Evolutionary conservation across 2,329 filamentous ascomycete species (phyloP).

Genomic region (Emmonsiellopsis sp.): DNA sequence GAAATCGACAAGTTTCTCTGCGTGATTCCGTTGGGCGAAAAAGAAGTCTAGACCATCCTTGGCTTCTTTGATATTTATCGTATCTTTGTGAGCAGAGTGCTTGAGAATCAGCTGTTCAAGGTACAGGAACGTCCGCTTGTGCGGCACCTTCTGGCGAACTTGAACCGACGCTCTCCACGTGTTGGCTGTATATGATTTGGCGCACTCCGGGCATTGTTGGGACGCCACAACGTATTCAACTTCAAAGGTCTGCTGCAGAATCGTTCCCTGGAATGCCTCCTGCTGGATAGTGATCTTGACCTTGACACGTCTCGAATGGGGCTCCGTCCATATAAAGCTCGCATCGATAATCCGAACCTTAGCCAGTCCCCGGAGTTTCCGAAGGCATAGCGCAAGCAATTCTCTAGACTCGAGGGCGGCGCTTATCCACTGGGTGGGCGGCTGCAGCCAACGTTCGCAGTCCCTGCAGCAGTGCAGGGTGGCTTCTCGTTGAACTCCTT

Average conservation of each 20-base stretch:
- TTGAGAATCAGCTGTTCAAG: slow-evolving; percentile 95
- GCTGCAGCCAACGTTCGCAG: slow-evolving; percentile 87
- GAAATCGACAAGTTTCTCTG: slow-evolving; percentile 88
- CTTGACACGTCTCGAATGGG: slow-evolving; percentile 84
- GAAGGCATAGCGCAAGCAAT: slow-evolving; percentile 80
- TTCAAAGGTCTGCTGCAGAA: slow-evolving; percentile 89
- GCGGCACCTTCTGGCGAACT: slow-evolving; percentile 90
- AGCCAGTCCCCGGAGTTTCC: slow-evolving; percentile 74
- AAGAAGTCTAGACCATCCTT: slow-evolving; percentile 96
- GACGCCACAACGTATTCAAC: slow-evolving; percentile 83
- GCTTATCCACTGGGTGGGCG: slow-evolving; percentile 76
- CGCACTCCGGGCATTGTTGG: slow-evolving; percentile 91
- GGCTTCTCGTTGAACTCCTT: slow-evolving; percentile 84
- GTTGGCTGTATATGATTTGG: slow-evolving; percentile 93
- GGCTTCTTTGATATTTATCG: slow-evolving; percentile 96
- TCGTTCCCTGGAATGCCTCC: slow-evolving; percentile 56
- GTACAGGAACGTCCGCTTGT: slow-evolving; percentile 78
- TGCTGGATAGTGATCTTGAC: slow-evolving; percentile 91
- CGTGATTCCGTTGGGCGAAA: slow-evolving; percentile 81
- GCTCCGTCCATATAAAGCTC: slow-evolving; percentile 96
- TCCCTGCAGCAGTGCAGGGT: slow-evolving; percentile 86
- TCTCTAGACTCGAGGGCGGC: slow-evolving; percentile 83
- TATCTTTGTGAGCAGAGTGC: slow-evolving; percentile 81
- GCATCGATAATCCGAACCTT: slow-evolving; percentile 94
- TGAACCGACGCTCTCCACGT: slow-evolving; percentile 91